These are phyloP conservation scores for Geranium brycei DNA, from an alignment of 345 rosid genomes.

Conservation along the genomic window DNA sequence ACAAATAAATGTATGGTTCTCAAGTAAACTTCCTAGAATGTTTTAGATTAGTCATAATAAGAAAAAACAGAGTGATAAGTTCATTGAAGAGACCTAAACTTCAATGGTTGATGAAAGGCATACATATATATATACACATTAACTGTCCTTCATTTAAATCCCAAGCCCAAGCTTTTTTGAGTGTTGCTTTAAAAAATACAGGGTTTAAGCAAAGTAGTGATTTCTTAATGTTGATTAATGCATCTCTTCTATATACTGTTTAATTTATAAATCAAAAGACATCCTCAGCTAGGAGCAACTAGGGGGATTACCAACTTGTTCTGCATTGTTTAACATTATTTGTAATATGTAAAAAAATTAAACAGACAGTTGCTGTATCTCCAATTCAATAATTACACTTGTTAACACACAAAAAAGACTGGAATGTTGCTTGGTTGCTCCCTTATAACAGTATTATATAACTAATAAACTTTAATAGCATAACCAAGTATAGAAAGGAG, in stretches of 20 bases:
- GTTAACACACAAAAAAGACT: background rate
- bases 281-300: background rate
- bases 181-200: no score
- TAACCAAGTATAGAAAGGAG: conserved; percentile 13
- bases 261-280: no score
- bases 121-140: no score
- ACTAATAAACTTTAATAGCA: background rate
- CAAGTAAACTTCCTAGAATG: background rate
- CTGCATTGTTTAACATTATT: background rate
- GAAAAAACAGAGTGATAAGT: background rate
- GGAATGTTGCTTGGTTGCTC: background rate
- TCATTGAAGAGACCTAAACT: no score
- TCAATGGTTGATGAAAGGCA: no score
- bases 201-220: no score
- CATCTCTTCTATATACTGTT: background rate
- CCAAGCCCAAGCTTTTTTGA: background rate
- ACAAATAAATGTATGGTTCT: background rate
- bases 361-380: no score
- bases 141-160: background rate
- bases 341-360: background rate
- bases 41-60: background rate
- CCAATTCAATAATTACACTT: no score
- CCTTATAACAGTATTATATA: background rate
- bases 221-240: background rate
- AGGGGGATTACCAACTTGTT: background rate